Evolutionary conservation across 2,329 filamentous ascomycete genomes (phyloP).

Genomic region (Teratosphaeria zuluensis): DNA sequence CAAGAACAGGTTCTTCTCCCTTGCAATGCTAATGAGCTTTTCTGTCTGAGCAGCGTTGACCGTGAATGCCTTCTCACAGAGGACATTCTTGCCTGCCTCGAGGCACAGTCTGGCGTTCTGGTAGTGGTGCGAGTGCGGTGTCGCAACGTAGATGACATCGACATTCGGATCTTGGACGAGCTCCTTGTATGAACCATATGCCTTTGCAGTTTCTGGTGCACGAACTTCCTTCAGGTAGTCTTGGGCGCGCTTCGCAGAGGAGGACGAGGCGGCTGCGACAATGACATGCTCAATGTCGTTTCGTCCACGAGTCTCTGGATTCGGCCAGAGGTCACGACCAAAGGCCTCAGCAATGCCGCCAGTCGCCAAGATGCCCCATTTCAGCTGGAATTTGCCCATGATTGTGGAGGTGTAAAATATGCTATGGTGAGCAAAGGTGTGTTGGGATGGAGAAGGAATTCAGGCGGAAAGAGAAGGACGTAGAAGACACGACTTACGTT

Average conservation of each 20-base stretch:
- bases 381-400: slow-evolving; percentile 27
- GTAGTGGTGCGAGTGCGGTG: slow-evolving; percentile 87
- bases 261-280: slow-evolving; percentile 70
- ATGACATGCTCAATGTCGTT: slow-evolving; percentile 67
- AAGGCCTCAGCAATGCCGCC: slow-evolving; percentile 45
- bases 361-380: slow-evolving; percentile 38
- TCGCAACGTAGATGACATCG: slow-evolving; percentile 82
- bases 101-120: slow-evolving; percentile 81
- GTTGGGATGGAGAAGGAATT: background rate
- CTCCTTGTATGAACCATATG: slow-evolving; percentile 74
- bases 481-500: background rate
- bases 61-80: slow-evolving; percentile 86
- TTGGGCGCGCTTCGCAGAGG: slow-evolving; percentile 57
- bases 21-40: slow-evolving; percentile 62
- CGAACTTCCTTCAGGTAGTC: slow-evolving; percentile 63
- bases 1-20: slow-evolving; percentile 59
- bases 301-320: slow-evolving; percentile 60
- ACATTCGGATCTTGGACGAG: slow-evolving; percentile 69
- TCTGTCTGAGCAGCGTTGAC: slow-evolving; percentile 70
- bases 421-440: background rate
- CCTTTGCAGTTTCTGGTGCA: slow-evolving; percentile 56
- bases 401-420: background rate
- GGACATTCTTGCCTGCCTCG: slow-evolving; percentile 73
- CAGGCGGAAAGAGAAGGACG: background rate
- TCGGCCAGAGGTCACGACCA: slow-evolving; percentile 66